Percentiles rank a stretch among this genome's conserved stretches.
Evolutionary conservation across 805 yeast species (phyloP).

Genomic region (Tetrapisispora pingtungensis): DNA sequence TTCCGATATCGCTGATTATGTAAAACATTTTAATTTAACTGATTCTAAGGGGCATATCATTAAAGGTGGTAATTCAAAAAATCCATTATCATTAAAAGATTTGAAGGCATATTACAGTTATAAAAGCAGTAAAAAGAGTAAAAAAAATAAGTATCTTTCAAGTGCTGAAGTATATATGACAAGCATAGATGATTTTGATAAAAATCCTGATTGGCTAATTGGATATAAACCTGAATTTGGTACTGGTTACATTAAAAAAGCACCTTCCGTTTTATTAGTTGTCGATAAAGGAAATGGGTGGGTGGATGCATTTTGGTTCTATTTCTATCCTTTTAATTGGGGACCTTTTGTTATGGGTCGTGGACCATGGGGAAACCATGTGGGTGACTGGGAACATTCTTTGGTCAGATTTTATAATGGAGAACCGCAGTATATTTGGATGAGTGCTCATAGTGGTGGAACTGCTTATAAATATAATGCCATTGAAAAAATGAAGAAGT

Average conservation of each 20-base stretch:
- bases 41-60: conserved; percentile 35
- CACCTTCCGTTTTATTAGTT: conserved; percentile 73
- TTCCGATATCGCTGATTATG: conserved; percentile 64
- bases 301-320: conserved; percentile 95
- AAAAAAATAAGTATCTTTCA: conserved; percentile 10
- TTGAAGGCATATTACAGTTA: conserved; percentile 7
- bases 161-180: conserved; percentile 36
- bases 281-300: conserved; percentile 91
- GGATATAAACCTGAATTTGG: conserved; percentile 66
- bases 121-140: conserved; percentile 3
- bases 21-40: conserved; percentile 52
- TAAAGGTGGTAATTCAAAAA: conserved; percentile 10
- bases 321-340: conserved; percentile 83
- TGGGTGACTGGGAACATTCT: conserved; percentile 98
- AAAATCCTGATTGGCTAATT: conserved; percentile 76
- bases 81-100: conserved; percentile 23
- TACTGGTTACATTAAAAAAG: conserved; percentile 61
- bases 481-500: conserved; percentile 45
- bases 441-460: conserved; percentile 98
- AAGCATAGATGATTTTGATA: conserved; percentile 58
- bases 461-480: conserved; percentile 75
- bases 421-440: conserved; percentile 77
- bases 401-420: conserved; percentile 77
- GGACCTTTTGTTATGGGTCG: conserved; percentile 97
- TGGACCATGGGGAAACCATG: conserved; percentile 95